Conservation (phyloP, 2,329 filamentous ascomycete genomes). For the Trichoderma sp. region DNA sequence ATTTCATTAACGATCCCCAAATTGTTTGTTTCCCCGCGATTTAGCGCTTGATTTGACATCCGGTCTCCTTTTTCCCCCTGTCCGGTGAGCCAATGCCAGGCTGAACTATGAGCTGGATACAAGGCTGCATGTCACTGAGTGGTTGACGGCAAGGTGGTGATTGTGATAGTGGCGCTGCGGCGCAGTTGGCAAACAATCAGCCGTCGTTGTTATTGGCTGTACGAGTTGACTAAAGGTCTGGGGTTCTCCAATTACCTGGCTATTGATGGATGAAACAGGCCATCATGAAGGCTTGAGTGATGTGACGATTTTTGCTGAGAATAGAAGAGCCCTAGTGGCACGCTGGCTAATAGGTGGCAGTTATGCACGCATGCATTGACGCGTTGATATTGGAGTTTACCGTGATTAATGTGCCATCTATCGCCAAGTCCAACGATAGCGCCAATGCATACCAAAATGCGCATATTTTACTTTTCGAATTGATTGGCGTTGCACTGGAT, state of each 20-base stretch:
- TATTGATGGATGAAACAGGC: neutral
- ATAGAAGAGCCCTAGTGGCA: neutral
- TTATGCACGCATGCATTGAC: neutral
- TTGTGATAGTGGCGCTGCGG: neutral
- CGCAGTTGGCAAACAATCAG: neutral
- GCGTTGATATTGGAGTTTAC: neutral
- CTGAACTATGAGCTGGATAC: neutral
- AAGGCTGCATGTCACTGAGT: neutral
- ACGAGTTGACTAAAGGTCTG: neutral
- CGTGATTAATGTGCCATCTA: neutral
- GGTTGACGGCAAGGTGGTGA: neutral
- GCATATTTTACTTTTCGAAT: constrained; percentile 31
- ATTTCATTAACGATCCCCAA: neutral
- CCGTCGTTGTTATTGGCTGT: neutral
- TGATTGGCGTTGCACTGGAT: constrained; percentile 30
- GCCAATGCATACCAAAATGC: constrained; percentile 31
- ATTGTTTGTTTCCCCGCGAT: neutral
- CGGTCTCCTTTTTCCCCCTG: neutral
- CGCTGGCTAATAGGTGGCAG: neutral
- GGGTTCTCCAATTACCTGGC: neutral
- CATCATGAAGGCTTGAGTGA: neutral
- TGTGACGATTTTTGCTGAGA: neutral
- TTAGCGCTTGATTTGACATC: neutral
- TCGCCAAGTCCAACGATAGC: constrained; percentile 30
- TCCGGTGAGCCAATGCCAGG: neutral